Evolutionary conservation across 2,329 filamentous ascomycete species (phyloP), one percentile per base, ranked within the genome.

Genomic region (Zopfia rhizophila): DNA sequence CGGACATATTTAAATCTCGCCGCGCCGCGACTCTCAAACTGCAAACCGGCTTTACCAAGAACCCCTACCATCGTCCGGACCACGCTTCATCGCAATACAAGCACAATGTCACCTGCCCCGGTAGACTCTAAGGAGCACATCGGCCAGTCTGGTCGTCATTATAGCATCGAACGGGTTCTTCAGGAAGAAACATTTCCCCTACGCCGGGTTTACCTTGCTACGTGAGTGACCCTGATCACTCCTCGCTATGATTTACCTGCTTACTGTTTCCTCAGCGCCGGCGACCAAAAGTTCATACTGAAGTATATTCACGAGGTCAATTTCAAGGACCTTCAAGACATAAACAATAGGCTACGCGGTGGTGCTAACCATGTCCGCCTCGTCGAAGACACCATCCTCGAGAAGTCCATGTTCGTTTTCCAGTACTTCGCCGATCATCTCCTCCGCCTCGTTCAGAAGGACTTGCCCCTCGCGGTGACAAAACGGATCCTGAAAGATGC

Each of bases 141-240:
- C 23, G 53, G 53, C 37, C 42, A 51, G 37, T 58, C 53, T 32
- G 53, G 55, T 49, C 31, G 50, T 44, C 35, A 27, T 31, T 58
- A 58, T 48, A 40, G 29, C 36, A 46, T 58, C 32, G 45, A 52
- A 42, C 48, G 39, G 33, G 47, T 56, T 27, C 40, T 58, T 24
- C 55, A 53, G 48, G 30, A 55, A 42, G 41, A 56, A 46, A 38
- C 44, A 44, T 30, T 21, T 41, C 46, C 33, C 13, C 44, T 49
- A 28, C 51, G 43, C 14, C 54, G 29, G 29, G 39, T 43, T 37
- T 57, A 48, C 39, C 40, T 40, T 41, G 55, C 55, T 35, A 55
- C 24, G 48, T 49, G 43, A 39, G 48, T 46, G 29, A 23, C 31
- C 24, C 16, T 48, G 5, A 38, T 37, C 33, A 33, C 22, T 12